Evolutionary conservation across 202 grass and related monocot species (phyloP).

Genomic region (Schoenoplectus tabernaemontani): DNA sequence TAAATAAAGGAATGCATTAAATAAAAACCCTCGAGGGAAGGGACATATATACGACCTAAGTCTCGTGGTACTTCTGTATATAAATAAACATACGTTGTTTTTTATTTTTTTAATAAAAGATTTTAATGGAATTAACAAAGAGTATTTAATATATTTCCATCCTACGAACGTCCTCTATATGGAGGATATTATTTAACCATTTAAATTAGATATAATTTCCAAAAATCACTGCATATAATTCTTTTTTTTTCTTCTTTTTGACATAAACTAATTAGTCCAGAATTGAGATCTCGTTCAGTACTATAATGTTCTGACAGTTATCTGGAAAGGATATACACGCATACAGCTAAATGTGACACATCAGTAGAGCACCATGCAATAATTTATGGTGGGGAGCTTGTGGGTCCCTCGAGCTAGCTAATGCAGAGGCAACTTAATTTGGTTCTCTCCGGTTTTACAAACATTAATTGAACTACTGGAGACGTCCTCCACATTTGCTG

Average conservation of each 20-base stretch:
- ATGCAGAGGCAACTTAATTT: not conserved
- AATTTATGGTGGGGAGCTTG: not conserved
- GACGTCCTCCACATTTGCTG: not conserved
- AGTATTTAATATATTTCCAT: not conserved
- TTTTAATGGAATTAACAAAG: not conserved
- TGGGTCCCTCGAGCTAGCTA: not conserved
- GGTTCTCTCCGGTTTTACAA: not conserved
- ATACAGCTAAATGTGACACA: not conserved
- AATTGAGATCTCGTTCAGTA: too few relatives aligned
- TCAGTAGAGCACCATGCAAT: not conserved
- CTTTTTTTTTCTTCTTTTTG: too few relatives aligned
- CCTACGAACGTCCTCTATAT: not conserved
- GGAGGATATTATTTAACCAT: not conserved
- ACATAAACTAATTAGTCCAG: too few relatives aligned
- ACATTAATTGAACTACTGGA: not conserved
- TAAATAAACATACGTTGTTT: not conserved
- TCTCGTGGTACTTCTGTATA: not conserved
- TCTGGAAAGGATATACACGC: not conserved
- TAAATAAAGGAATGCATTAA: not conserved
- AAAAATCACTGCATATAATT: not conserved
- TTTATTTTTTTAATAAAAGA: not conserved
- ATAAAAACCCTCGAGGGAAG: not conserved
- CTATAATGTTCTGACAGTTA: not conserved
- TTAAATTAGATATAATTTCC: not conserved
- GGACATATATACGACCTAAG: not conserved